Evolutionary conservation across 164 flowering plant genomes (phyloP).

Genomic region (Stephania yunnanensis): DNA sequence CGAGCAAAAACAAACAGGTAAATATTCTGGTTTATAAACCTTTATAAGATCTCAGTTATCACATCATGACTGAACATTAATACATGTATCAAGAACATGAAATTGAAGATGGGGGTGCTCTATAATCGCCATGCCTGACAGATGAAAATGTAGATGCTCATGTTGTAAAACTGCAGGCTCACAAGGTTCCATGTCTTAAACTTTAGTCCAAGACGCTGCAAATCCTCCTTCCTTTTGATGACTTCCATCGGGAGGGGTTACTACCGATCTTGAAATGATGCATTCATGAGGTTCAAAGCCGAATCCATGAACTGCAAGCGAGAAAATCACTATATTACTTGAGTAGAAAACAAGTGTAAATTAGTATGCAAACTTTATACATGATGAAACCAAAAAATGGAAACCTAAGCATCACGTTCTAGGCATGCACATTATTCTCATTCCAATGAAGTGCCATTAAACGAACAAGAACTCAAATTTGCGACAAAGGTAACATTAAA

Average conservation of each 20-base stretch:
- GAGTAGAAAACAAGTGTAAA: background rate
- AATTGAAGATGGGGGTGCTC: background rate
- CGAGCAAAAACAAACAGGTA: background rate
- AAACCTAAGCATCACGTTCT: background rate
- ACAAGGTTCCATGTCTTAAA: background rate
- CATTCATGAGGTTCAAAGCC: constrained; percentile 60
- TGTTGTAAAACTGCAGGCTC: background rate
- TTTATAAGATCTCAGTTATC: background rate
- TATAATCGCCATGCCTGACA: background rate
- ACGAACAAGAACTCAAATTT: background rate
- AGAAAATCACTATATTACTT: background rate
- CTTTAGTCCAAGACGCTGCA: background rate
- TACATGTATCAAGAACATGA: background rate
- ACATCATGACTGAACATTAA: background rate
- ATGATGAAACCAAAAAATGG: background rate
- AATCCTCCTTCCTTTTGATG: background rate
- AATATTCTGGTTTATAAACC: background rate
- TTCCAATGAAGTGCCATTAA: background rate
- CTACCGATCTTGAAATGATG: constrained; percentile 56
- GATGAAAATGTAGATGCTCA: background rate
- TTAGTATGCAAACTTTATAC: background rate
- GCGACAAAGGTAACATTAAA: background rate
- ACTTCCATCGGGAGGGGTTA: background rate
- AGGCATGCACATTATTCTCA: background rate
- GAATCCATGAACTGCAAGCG: constrained; percentile 68